Evolutionary conservation across 2,329 filamentous ascomycete genomes (phyloP), one percentile per base, ranked within the genome.

Genomic region (Penicillium psychrosexuale): DNA sequence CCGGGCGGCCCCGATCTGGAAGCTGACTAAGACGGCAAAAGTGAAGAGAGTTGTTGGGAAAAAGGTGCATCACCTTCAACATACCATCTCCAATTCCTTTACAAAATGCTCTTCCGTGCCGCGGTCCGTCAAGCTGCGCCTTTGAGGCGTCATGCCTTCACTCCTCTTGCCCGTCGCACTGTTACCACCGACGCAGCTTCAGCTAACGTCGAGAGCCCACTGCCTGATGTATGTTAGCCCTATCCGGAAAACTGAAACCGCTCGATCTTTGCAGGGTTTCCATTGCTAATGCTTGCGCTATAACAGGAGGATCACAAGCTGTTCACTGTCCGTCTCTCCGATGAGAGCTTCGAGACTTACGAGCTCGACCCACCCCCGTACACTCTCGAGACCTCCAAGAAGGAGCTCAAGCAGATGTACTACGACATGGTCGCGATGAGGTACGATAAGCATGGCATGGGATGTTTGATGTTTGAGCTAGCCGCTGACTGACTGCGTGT

Each of bases 341-440:
- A 97, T 76, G 93, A 97, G 88, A 93, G 90, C 81, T 99, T 97
- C 81, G 94, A 99, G 85, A 97, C 94, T 56, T 99, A 97, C 81
- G 91, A 97, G 82, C 85, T 99, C 74, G 94, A 99, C 80, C 92
- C 93, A 67, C 94, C 94, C 64, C 82, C 91, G 56, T 97, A 97
- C 83, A 92, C 90, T 61, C 80, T 99, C 67, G 82, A 95, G 70
- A 90, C 91, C 62, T 97, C 93, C 72, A 99, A 99, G 87, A 91
- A 90, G 80, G 90, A 97, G 81, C 82, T 99, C 75, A 97, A 96
- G 86, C 84, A 95, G 83, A 97, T 97, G 87, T 99, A 99, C 85
- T 88, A 88, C 77, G 91, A 97, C 77, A 97, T 99, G 94, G 93
- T 97, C 52, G 82, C 85, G 64, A 87, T 91, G 72, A 87, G 93